Conservation (phyloP, 129 eudicot genomes). For the Dittrichia graveolens region DNA sequence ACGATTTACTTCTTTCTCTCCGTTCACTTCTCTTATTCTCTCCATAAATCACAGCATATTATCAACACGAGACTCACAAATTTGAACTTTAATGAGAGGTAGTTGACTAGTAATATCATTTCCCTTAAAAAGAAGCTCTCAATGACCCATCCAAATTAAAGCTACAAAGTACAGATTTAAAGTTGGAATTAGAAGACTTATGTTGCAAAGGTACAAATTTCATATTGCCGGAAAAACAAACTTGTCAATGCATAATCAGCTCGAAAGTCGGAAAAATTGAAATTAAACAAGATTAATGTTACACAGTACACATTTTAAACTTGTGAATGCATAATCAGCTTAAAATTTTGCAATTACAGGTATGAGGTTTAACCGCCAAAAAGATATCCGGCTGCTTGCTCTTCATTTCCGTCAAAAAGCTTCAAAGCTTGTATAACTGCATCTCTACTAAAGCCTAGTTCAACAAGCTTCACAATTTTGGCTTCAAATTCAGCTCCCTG, state of each 20-base stretch:
- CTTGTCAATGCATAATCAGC: too few relatives aligned
- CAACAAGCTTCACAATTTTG: slow-evolving; percentile 80
- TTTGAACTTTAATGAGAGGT: too few relatives aligned
- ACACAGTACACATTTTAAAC: slow-evolving; percentile 33
- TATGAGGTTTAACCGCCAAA: slow-evolving; percentile 62
- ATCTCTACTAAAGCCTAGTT: slow-evolving; percentile 85
- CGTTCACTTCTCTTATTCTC: too few relatives aligned
- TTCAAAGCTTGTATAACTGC: slow-evolving; percentile 81
- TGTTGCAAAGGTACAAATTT: too few relatives aligned
- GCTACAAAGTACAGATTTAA: slow-evolving; percentile 13
- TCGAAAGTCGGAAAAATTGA: background rate
- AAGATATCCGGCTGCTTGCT: slow-evolving; percentile 90
- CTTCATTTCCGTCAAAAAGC: slow-evolving; percentile 85
- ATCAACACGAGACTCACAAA: too few relatives aligned
- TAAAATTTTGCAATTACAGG: background rate
- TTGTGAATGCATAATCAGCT: background rate
- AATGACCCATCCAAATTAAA: slow-evolving; percentile 29
- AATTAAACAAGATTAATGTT: slow-evolving; percentile 21
- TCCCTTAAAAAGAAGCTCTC: background rate
- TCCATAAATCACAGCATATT: too few relatives aligned
- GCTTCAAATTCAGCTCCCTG: slow-evolving; percentile 94
- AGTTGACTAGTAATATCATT: too few relatives aligned
- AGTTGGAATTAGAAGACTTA: background rate
- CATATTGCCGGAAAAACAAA: too few relatives aligned
- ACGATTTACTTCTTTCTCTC: too few relatives aligned